Evolutionary conservation across 352 stramenopile species (phyloP), one percentile per base, ranked within the genome.

Genomic region (Globisporangium camurandrum): DNA sequence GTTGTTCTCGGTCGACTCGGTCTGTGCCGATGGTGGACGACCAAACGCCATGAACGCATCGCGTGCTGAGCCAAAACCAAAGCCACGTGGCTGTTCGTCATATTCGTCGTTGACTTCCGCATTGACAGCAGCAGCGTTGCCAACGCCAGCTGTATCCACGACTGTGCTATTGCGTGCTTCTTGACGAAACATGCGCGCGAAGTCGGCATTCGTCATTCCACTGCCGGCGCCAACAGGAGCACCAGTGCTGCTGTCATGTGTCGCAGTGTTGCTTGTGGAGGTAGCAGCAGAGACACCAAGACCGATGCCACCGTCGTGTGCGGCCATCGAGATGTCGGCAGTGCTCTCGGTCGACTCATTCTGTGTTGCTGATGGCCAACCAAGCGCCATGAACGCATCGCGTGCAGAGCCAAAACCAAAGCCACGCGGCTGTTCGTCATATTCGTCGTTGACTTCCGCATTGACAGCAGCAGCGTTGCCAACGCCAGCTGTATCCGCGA

Each of bases 131-230:
- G 12, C 44, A 9, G 27, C 36, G n/a, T n/a, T n/a, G n/a, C n/a
- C n/a, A n/a, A n/a, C n/a, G n/a, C n/a, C n/a, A n/a, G n/a, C n/a
- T n/a, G n/a, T n/a, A n/a, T n/a, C n/a, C n/a, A n/a, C n/a, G 28
- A 69, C 54, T 26, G 36, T 9, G n/a, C n/a, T 23, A 24, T 59
- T 37, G 4, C 43, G 67, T 23, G 56, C 48, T 17, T 80, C 64
- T 39, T 69, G 61, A 4, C 68, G 71, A 49, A 90, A 92, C 52
- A 92, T 70, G n/a, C 62, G 69, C 54, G 81, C 77, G 51, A 92
- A 92, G 64, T 92, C 81, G 4, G 81, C 77, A 52, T 92, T 92
- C 48, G 57, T 78, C 51, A 86, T 43, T 34, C 75, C 62, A 1
- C 36, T 42, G 24, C 30, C 39, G 24, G 27, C 4, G 20, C n/a